phyloP scores from a whole-genome alignment of 2,329 filamentous ascomycete genomes.

The Aspergillus neotritici region DNA sequence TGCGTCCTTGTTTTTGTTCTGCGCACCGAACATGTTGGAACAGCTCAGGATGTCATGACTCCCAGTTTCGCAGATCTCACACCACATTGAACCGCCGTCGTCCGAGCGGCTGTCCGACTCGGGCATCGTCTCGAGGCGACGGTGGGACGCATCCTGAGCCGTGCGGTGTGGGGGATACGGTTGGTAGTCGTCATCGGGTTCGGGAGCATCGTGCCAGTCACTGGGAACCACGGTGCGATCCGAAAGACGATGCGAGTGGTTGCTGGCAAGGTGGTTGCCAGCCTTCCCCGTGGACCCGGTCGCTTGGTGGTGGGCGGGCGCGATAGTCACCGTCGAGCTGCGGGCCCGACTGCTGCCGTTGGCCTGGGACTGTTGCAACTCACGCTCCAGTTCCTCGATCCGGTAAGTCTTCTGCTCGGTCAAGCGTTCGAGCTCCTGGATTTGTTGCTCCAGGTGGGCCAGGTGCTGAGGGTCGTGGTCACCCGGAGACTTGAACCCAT shows the following conservation, averaged over 20 bases:
- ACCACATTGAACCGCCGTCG: conserved; percentile 73
- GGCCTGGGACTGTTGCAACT: conserved; percentile 51
- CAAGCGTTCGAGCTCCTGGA: conserved; percentile 68
- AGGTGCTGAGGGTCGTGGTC: conserved; percentile 52
- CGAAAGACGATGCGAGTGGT: conserved; percentile 37
- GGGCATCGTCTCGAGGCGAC: conserved; percentile 36
- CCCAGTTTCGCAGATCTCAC: conserved; percentile 87
- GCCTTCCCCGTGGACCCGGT: conserved; percentile 25
- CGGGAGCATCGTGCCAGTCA: conserved; percentile 35
- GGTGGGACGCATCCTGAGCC: conserved; percentile 23
- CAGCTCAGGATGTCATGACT: conserved; percentile 94
- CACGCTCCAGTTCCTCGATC: conserved; percentile 81
- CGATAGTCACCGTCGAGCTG: conserved; percentile 33
- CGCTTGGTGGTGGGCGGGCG: conserved; percentile 30
- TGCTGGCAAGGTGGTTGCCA: conserved; percentile 19
- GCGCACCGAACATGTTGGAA: conserved; percentile 72
- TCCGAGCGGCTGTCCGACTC: conserved; percentile 54
- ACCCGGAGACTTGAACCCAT: conserved; percentile 17
- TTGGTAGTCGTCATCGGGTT: conserved; percentile 19
- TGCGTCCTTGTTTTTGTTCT: conserved; percentile 16
- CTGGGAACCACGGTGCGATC: conserved; percentile 40
- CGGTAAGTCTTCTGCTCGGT: conserved; percentile 66
- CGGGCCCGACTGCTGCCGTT: conserved; percentile 26
- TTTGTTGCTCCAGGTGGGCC: conserved; percentile 68
- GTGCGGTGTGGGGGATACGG: conserved; percentile 24